Evolutionary conservation across 495 filamentous ascomycete species (phyloP), one percentile per base, ranked within the genome.

Genomic region (Oidiodendron maius): DNA sequence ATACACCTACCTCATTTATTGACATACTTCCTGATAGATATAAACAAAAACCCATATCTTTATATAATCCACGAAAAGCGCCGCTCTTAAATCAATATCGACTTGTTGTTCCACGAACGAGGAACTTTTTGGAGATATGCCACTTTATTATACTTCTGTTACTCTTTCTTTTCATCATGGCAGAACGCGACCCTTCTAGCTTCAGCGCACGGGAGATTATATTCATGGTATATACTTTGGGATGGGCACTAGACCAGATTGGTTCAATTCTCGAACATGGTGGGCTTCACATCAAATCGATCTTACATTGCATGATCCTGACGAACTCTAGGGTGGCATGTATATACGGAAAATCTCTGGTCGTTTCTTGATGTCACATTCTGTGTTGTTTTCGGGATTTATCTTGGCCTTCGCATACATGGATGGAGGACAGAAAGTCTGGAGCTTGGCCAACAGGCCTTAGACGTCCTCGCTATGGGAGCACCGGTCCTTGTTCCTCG

Each of bases 281-380:
- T 52, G 40, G 34, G 28, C 18, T 16, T 22, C 24, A 28, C 28
- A 2, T 50, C 24, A 9, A n/a, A n/a, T n/a, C n/a, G n/a, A n/a
- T n/a, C n/a, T n/a, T 16, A 12, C 20, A 23, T 13, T 23, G 22
- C 26, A 1, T 11, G 30, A 41, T 34, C n/a, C 37, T 24, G 23
- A 26, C 25, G 25, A 17, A 11, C 5, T 23, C n/a, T 17, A 56
- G 50, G 81, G 18, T 86, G 83, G 83, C 71, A 76, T 39, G 84
- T 87, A 5, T 86, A 87, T 57, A 85, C 83, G 4, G 81, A 89
- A 56, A 86, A 87, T 53, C 71, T 89, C 16, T 89, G 84, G 84
- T 84, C 84, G 0, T 89, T 89, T 61, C 72, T 89, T 12, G 84
- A 89, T 53, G 73, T 84, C 24, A 78, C 75, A 16, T 89, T 87